A percentile compares a stretch with the other conserved stretches of the same genome.
Conservation (phyloP, 2,329 filamentous ascomycete genomes). For the Hysterium pulicare region DNA sequence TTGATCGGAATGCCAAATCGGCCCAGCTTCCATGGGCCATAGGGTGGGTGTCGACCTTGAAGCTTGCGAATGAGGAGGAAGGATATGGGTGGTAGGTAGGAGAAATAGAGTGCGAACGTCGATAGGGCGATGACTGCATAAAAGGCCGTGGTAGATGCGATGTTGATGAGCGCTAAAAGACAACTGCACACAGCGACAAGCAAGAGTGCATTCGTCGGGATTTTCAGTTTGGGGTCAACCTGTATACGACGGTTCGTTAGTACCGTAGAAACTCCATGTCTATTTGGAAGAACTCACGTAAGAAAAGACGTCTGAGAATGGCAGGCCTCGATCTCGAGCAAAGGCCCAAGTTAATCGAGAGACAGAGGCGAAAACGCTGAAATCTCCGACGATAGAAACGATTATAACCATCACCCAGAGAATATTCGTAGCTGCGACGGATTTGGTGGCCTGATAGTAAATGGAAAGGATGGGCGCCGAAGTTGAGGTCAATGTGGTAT, state of each 20-base stretch:
- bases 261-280: not conserved
- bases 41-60: not conserved
- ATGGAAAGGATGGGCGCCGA: slow-evolving; percentile 29
- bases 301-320: slow-evolving; percentile 23
- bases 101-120: slow-evolving; percentile 12
- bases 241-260: slow-evolving; percentile 4
- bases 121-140: slow-evolving; percentile 16
- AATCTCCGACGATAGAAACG: slow-evolving; percentile 32
- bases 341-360: slow-evolving; percentile 47
- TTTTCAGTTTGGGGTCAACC: slow-evolving; percentile 3
- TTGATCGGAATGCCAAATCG: slow-evolving; percentile 7
- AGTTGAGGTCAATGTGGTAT: slow-evolving; percentile 9
- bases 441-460: slow-evolving; percentile 34
- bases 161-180: slow-evolving; percentile 5
- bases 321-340: slow-evolving; percentile 43
- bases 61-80: slow-evolving; percentile 7
- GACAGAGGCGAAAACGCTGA: slow-evolving; percentile 40
- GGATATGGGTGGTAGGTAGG: slow-evolving; percentile 11
- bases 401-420: slow-evolving; percentile 35
- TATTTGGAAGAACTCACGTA: slow-evolving; percentile 2
- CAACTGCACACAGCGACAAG: slow-evolving; percentile 19
- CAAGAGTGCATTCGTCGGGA: slow-evolving; percentile 5
- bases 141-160: slow-evolving; percentile 11
- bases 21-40: slow-evolving; percentile 6
- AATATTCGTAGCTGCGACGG: slow-evolving; percentile 33